These are phyloP conservation scores for Pezicula rhizophila DNA, from an alignment of 2,329 filamentous ascomycete genomes.

Conservation along the genomic window DNA sequence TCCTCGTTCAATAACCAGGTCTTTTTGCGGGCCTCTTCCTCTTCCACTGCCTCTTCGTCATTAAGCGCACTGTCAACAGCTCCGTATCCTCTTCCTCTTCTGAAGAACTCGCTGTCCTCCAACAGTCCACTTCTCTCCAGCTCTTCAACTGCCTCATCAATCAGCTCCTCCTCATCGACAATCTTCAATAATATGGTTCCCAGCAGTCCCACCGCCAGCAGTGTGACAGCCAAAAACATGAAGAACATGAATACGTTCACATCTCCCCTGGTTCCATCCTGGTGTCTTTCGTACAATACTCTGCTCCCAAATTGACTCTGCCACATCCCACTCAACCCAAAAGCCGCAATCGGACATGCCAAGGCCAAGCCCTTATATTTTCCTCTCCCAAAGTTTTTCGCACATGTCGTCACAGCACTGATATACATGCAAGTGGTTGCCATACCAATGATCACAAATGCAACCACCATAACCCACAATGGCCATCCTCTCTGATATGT, in stretches of 20 bases:
- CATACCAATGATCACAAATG: slow-evolving; percentile 76
- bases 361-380: slow-evolving; percentile 84
- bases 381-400: slow-evolving; percentile 94
- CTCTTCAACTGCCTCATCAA: slow-evolving; percentile 84
- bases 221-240: slow-evolving; percentile 69
- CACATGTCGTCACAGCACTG: slow-evolving; percentile 84
- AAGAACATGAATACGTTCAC: slow-evolving; percentile 82
- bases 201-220: slow-evolving; percentile 64
- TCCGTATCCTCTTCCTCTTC: slow-evolving; percentile 56
- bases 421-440: slow-evolving; percentile 89
- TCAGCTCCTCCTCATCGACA: slow-evolving; percentile 79
- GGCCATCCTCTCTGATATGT: slow-evolving; percentile 52
- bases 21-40: slow-evolving; percentile 62
- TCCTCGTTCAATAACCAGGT: slow-evolving; percentile 87
- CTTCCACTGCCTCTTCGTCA: slow-evolving; percentile 40
- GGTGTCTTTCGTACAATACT: slow-evolving; percentile 63
- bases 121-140: slow-evolving; percentile 83
- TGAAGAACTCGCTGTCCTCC: slow-evolving; percentile 68
- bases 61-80: slow-evolving; percentile 37
- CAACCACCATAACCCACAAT: slow-evolving; percentile 75
- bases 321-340: slow-evolving; percentile 94
- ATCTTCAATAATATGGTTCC: slow-evolving; percentile 71
- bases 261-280: slow-evolving; percentile 58
- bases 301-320: slow-evolving; percentile 81
- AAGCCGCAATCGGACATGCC: slow-evolving; percentile 84